These are phyloP conservation scores for Cercospora berteroae DNA, from an alignment of 2,329 filamentous ascomycete species.

Conservation along the genomic window DNA sequence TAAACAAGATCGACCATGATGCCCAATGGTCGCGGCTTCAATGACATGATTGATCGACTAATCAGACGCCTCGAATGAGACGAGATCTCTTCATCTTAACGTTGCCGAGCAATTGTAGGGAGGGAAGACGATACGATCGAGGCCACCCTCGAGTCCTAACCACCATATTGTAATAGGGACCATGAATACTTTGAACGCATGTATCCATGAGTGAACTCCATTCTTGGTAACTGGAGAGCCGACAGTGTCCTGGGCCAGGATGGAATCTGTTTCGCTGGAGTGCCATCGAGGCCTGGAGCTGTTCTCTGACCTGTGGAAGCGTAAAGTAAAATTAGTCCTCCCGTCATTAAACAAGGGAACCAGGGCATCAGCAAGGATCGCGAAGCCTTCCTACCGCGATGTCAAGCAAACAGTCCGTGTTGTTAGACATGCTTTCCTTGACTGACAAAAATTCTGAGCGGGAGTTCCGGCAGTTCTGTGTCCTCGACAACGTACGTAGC, in stretches of 20 bases:
- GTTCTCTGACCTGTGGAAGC: not conserved
- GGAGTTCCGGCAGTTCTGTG: not conserved
- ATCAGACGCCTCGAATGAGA: not conserved
- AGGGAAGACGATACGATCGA: not conserved
- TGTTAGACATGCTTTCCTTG: not conserved
- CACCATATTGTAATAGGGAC: not conserved
- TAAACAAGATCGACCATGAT: not conserved
- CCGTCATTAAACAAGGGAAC: not conserved
- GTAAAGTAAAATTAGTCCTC: not conserved
- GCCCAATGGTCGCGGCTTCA: not conserved
- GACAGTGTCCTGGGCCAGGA: not conserved
- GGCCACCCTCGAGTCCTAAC: not conserved
- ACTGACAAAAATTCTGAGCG: not conserved
- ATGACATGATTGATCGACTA: not conserved
- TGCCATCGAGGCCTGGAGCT: not conserved
- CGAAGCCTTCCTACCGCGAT: not conserved
- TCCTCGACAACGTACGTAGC: not conserved
- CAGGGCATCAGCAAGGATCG: not conserved
- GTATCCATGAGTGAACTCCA: not conserved
- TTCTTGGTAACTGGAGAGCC: not conserved
- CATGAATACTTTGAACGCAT: not conserved
- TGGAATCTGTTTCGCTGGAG: not conserved
- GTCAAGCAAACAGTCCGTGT: not conserved
- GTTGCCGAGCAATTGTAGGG: not conserved
- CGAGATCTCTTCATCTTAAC: not conserved